phyloP scores from a whole-genome alignment of 2,329 filamentous ascomycete genomes.

The Botrytis porri region DNA sequence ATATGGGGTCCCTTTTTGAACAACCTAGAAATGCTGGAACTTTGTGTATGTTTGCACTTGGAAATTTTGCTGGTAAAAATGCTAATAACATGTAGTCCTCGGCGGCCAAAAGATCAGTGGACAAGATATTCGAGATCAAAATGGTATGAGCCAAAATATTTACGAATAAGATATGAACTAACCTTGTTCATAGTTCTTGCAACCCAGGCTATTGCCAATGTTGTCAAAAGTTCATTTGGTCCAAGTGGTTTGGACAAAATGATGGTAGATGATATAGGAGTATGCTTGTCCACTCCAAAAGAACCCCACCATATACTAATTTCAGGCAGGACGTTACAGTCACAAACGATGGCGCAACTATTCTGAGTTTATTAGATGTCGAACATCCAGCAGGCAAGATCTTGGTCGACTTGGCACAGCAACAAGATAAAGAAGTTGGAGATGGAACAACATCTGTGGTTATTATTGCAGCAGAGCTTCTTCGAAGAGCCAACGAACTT shows the following conservation, averaged over 20 bases:
- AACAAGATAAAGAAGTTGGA: conserved; percentile 98
- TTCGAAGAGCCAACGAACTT: conserved; percentile 91
- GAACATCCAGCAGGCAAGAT: conserved; percentile 99
- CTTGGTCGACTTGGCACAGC: conserved; percentile 92
- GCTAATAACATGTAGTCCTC: conserved; percentile 58
- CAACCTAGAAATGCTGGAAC: conserved; percentile 89
- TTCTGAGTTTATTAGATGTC: conserved; percentile 90
- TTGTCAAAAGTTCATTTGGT: conserved; percentile 97
- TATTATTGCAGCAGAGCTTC: conserved; percentile 90
- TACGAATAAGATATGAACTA: conserved; percentile 22
- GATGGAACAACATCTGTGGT: conserved; percentile 98
- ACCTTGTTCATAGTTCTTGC: conserved; percentile 65
- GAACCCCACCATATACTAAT: conserved; percentile 28
- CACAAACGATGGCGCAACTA: conserved; percentile 97
- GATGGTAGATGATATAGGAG: conserved; percentile 99
- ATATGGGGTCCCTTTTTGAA: conserved; percentile 94
- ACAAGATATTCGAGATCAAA: conserved; percentile 94
- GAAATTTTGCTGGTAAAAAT: not conserved
- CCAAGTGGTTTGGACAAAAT: conserved; percentile 98
- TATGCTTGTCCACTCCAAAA: conserved; percentile 44
- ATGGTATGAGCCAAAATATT: conserved; percentile 56
- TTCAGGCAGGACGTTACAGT: conserved; percentile 82
- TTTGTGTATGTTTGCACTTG: conserved; percentile 62
- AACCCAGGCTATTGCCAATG: conserved; percentile 96
- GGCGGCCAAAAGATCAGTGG: conserved; percentile 97